These are phyloP conservation scores for Musa troglodytarum DNA, from an alignment of 176 grass and related monocot genomes.

Conservation along the genomic window DNA sequence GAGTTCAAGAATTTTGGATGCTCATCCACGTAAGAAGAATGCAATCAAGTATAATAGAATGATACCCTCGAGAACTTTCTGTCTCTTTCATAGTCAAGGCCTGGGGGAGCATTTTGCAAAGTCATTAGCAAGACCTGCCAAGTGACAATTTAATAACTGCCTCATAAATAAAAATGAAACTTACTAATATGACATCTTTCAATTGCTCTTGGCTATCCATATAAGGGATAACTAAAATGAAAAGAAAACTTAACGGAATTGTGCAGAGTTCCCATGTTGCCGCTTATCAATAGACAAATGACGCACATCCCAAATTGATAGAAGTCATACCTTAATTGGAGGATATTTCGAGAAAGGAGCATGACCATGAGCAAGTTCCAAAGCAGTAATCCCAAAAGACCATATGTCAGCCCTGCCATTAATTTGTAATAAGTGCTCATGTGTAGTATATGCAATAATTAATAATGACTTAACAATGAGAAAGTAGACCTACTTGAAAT, in stretches of 20 bases:
- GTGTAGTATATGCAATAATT: not conserved
- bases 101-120: conserved; percentile 94
- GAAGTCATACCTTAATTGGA: conserved; percentile 75
- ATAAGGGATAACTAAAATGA: too few species aligned
- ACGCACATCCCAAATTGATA: not conserved
- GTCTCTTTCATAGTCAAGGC: conserved; percentile 95
- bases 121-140: conserved; percentile 95
- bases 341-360: conserved; percentile 98
- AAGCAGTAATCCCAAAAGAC: conserved; percentile 97
- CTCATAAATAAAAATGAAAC: too few species aligned
- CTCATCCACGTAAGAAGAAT: too few species aligned
- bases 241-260: too few species aligned
- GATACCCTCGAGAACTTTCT: conserved; percentile 92
- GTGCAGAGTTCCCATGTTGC: too few species aligned
- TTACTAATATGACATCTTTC: too few species aligned
- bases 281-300: too few species aligned
- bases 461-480: not conserved
- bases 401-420: conserved; percentile 88
- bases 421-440: not conserved
- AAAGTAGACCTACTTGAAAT: conserved; percentile 72
- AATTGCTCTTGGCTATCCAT: too few species aligned
- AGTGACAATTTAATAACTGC: too few species aligned
- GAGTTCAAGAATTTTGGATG: too few species aligned
- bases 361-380: conserved; percentile 93
- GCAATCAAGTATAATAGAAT: not conserved